Evolutionary conservation across 768 basidiomycete genomes (phyloP).

Genomic region (Termitomyces sp.): DNA sequence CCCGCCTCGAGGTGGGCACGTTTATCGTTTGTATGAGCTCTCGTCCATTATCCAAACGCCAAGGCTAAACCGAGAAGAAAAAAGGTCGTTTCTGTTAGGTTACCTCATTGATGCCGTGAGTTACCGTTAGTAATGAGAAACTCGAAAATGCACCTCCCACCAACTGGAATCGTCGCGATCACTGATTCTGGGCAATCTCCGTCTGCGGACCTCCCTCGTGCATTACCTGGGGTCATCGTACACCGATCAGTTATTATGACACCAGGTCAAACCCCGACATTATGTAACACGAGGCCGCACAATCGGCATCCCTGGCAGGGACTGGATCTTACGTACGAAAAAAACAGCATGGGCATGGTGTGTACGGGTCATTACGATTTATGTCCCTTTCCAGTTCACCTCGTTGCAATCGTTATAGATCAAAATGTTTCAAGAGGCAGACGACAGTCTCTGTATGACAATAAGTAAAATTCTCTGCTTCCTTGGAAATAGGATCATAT

Average conservation of each 20-base stretch:
- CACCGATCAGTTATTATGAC: background rate
- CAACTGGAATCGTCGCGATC: background rate
- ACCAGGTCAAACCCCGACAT: background rate
- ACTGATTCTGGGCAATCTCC: background rate
- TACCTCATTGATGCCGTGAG: background rate
- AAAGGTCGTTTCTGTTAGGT: background rate
- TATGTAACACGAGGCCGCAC: background rate
- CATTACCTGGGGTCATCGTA: too few species aligned
- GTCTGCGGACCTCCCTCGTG: too few species aligned
- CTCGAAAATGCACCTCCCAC: background rate
- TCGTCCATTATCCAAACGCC: background rate
- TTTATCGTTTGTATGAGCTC: background rate
- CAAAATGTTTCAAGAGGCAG: background rate
- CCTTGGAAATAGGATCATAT: background rate
- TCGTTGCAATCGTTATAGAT: background rate
- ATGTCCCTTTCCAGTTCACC: background rate
- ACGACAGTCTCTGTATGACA: background rate
- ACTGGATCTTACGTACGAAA: too few species aligned
- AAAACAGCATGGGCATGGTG: background rate
- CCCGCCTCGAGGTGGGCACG: background rate
- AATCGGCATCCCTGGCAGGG: too few species aligned
- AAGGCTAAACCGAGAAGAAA: background rate
- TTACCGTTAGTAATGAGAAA: background rate
- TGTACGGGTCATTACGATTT: background rate
- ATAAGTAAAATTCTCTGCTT: background rate